Conservation (phyloP, 2,329 filamentous ascomycete genomes). For the Fusarium bulbicola region DNA sequence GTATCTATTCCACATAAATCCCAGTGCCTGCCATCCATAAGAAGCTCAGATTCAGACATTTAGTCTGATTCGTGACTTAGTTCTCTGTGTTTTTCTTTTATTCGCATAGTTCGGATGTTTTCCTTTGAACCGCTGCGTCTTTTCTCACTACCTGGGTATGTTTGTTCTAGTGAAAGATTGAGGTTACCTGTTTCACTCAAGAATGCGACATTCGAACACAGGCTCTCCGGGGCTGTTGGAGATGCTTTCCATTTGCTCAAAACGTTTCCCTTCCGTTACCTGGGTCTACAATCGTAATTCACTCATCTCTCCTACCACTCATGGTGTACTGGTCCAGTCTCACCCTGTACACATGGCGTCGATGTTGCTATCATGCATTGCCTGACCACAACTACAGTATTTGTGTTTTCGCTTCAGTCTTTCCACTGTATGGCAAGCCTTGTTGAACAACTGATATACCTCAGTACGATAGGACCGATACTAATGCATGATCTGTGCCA, state of each 20-base stretch:
- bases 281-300: too few species aligned
- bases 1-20: not conserved
- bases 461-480: too few species aligned
- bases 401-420: not conserved
- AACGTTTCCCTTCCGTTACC: not conserved
- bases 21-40: not conserved
- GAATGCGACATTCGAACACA: not conserved
- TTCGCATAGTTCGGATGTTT: not conserved
- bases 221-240: not conserved
- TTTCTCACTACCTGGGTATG: not conserved
- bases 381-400: not conserved
- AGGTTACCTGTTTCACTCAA: too few species aligned
- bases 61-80: not conserved
- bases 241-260: not conserved
- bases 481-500: too few species aligned
- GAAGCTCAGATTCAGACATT: not conserved
- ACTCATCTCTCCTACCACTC: not conserved
- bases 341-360: not conserved
- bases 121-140: fast-evolving
- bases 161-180: not conserved
- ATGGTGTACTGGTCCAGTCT: not conserved
- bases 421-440: not conserved
- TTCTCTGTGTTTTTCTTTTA: not conserved
- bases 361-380: not conserved
- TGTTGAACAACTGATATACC: too few species aligned